Conservation (phyloP, 768 basidiomycete genomes). For the Auricularia cornea region DNA sequence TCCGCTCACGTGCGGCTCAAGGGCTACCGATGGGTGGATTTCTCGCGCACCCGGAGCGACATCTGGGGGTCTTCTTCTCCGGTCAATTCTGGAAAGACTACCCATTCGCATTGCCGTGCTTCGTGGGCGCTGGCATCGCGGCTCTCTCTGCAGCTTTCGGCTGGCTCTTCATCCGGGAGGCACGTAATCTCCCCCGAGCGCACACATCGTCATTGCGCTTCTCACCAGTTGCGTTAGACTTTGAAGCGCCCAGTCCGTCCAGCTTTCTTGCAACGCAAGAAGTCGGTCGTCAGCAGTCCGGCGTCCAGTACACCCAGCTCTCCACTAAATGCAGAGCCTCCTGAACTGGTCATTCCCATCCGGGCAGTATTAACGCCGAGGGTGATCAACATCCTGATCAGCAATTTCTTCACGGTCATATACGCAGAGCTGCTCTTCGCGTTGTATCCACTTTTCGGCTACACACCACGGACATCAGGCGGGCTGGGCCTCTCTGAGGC, state of each 20-base stretch:
- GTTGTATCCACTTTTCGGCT: not conserved
- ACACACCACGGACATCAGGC: conserved; percentile 9
- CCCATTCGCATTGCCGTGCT: not conserved
- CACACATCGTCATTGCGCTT: not conserved
- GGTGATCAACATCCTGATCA: not conserved
- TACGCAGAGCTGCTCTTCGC: not conserved
- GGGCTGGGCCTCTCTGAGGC: conserved; percentile 12
- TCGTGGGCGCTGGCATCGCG: not conserved
- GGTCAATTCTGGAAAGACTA: not conserved
- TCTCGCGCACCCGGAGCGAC: not conserved
- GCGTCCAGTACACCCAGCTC: not conserved
- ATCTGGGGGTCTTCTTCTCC: not conserved
- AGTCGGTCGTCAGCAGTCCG: not conserved
- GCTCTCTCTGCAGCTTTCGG: not conserved
- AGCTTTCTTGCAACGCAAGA: not conserved
- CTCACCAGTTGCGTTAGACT: not conserved
- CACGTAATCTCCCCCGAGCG: not conserved
- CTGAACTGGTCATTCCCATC: not conserved
- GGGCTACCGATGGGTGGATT: not conserved
- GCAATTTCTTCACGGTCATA: not conserved
- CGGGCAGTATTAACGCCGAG: not conserved
- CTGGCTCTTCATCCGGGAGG: not conserved
- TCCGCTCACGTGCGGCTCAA: not conserved
- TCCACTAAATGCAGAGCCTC: not conserved
- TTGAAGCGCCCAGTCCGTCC: not conserved